These are phyloP conservation scores for Alternaria alternata DNA, from an alignment of 2,329 filamentous ascomycete genomes.

Conservation along the genomic window DNA sequence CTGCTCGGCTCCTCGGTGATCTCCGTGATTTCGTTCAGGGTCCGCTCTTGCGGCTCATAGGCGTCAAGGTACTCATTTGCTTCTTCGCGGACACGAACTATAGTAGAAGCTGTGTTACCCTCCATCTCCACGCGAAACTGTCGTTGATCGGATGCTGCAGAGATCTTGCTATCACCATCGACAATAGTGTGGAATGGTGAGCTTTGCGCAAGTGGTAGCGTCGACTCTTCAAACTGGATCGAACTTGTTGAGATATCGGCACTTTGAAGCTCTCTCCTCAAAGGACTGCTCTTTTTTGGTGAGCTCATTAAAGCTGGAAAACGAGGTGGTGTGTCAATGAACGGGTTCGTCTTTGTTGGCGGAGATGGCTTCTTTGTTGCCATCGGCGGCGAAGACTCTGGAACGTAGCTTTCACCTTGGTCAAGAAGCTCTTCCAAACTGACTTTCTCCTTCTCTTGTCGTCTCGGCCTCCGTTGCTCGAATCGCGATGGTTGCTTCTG, in stretches of 20 bases:
- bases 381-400: constrained; percentile 41
- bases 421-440: constrained; percentile 44
- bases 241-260: constrained; percentile 38
- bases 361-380: constrained; percentile 24
- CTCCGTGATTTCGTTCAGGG: constrained; percentile 44
- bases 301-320: constrained; percentile 37
- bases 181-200: constrained; percentile 46
- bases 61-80: constrained; percentile 46
- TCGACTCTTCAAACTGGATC: constrained; percentile 35
- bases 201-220: constrained; percentile 40
- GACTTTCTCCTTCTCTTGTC: constrained; percentile 35
- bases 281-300: constrained; percentile 47
- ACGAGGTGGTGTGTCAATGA: constrained; percentile 42
- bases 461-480: constrained; percentile 32
- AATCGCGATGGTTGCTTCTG: constrained; percentile 27
- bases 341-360: constrained; percentile 35
- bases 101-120: constrained; percentile 34
- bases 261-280: constrained; percentile 39
- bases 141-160: constrained; percentile 41
- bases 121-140: constrained; percentile 45
- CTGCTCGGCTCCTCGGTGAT: constrained; percentile 48
- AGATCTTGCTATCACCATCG: constrained; percentile 36
- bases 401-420: constrained; percentile 42
- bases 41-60: constrained; percentile 44
- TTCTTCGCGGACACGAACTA: constrained; percentile 43